Base-by-base conservation (phyloP, 164 flowering plant genomes). In the Sextonia rubra region DNA sequence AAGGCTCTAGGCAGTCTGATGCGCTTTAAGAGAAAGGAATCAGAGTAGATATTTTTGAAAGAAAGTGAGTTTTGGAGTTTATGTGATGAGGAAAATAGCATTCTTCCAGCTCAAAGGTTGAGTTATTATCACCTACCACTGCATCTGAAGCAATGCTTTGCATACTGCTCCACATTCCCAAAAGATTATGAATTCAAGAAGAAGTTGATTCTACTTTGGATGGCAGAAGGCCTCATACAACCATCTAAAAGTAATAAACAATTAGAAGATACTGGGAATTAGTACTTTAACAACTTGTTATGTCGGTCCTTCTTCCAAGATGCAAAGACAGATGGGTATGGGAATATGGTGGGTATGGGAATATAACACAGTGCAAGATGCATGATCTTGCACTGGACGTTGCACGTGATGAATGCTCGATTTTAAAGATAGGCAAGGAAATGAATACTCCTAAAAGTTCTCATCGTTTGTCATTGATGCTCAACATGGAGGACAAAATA, bases 121-220 rank as follows among this genome's bases (percentile, higher is more conserved):
- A 76, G 77, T 58, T 76, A 76, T 63, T 3, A 73, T 44, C 58
- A 73, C 27, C 12, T 79, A 23, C 76, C 79, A n/a, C 64, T 69
- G 64, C 75, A 67, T 55, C 56, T 78, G 26, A 78, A 67, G 66
- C 74, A 52, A 32, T 74, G 79, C 20, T 76, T 79, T 62, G 71
- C 69, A 2, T 76, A 65, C 61, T 79, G 76, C 66, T 73, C 74
- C 0, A 14, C 76, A 11, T 76, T 73, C 66, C 82, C 78, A 14
- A 79, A 79, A 65, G 69, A 61, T 44, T 23, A 55, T 23, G n/a
- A 12, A 0, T 66, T 79, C 47, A 17, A 48, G 5, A 79, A 70
- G 32, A 64, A 70, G 20, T 37, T 76, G 37, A 62, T 76, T 17
- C 68, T 49, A 67, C 49, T 73, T 2, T 79, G 82, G 82, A 70